Conservation (phyloP, 768 basidiomycete genomes). For the Phanerodontia chrysosporium region DNA sequence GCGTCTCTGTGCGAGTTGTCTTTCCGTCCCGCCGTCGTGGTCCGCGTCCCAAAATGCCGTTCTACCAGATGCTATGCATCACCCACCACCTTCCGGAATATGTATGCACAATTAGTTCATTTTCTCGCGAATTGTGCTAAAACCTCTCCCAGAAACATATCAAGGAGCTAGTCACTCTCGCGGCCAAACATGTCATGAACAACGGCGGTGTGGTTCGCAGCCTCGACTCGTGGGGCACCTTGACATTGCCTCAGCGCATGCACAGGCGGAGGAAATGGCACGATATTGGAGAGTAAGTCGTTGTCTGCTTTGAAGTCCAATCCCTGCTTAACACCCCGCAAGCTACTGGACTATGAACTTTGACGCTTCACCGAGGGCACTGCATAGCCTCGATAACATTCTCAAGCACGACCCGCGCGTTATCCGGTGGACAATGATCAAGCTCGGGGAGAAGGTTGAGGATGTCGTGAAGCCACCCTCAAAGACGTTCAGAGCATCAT, state of each 20-base stretch:
- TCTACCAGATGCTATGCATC: slow-evolving; percentile 87
- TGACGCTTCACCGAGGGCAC: slow-evolving; percentile 73
- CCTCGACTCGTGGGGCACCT: slow-evolving; percentile 71
- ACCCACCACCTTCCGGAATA: slow-evolving; percentile 72
- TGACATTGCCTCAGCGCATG: slow-evolving; percentile 72
- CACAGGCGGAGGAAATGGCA: slow-evolving; percentile 53
- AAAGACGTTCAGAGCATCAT: slow-evolving; percentile 3
- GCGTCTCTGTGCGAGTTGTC: neutral
- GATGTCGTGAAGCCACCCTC: slow-evolving; percentile 48
- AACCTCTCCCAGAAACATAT: slow-evolving; percentile 58
- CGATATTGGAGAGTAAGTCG: slow-evolving; percentile 73
- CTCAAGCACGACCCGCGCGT: slow-evolving; percentile 81
- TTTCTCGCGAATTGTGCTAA: neutral
- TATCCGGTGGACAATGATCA: slow-evolving; percentile 76
- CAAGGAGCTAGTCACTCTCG: slow-evolving; percentile 65
- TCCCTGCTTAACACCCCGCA: neutral
- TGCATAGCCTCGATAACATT: slow-evolving; percentile 58
- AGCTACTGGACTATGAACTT: slow-evolving; percentile 93
- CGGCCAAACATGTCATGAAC: slow-evolving; percentile 68
- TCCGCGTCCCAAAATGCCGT: slow-evolving; percentile 60
- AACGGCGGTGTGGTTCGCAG: slow-evolving; percentile 79
- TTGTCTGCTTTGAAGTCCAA: neutral
- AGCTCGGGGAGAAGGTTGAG: slow-evolving; percentile 69
- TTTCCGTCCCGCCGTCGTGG: slow-evolving; percentile 1
- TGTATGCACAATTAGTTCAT: too few relatives aligned